Evolutionary conservation across 352 stramenopile genomes (phyloP).

Genomic region (Pythium aquatile): DNA sequence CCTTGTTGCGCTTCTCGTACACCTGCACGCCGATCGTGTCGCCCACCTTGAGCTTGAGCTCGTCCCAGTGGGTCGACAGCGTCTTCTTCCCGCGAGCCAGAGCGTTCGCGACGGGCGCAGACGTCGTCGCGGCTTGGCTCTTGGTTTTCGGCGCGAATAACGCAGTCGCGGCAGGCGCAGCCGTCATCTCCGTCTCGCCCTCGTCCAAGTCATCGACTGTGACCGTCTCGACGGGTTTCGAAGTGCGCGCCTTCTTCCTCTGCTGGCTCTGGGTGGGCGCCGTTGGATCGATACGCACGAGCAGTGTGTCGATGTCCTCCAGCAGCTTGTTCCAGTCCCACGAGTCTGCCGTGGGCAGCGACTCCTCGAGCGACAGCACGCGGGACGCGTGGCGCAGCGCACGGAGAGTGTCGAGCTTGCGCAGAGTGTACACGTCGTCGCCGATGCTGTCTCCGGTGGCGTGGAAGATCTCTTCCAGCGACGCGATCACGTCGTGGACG

Average conservation of each 20-base stretch:
- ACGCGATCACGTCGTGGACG: slow-evolving; percentile 83
- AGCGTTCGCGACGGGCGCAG: slow-evolving; percentile 14
- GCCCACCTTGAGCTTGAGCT: slow-evolving; percentile 53
- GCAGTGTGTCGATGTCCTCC: slow-evolving; percentile 67
- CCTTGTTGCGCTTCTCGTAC: slow-evolving; percentile 72
- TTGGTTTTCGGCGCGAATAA: neutral
- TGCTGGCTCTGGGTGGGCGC: neutral
- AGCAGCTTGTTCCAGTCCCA: slow-evolving; percentile 82
- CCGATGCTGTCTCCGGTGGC: slow-evolving; percentile 47
- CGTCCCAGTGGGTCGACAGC: slow-evolving; percentile 59
- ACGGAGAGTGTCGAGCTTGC: slow-evolving; percentile 62
- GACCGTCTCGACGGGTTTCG: neutral
- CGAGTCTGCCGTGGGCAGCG: slow-evolving; percentile 63
- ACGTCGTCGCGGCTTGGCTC: slow-evolving; percentile 6
- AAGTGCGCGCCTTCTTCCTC: neutral
- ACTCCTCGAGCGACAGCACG: slow-evolving; percentile 66
- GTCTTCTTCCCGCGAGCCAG: slow-evolving; percentile 18
- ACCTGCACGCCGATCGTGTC: slow-evolving; percentile 73
- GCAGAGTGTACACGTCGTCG: slow-evolving; percentile 42
- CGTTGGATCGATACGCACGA: slow-evolving; percentile 53
- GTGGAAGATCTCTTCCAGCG: slow-evolving; percentile 77
- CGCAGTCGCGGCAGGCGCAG: neutral
- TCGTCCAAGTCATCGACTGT: neutral
- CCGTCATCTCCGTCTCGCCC: neutral
- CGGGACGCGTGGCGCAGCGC: slow-evolving; percentile 63